Conservation (phyloP, 192 early-diverging fungal genomes). For the Lunasporangiospora selenospora region DNA sequence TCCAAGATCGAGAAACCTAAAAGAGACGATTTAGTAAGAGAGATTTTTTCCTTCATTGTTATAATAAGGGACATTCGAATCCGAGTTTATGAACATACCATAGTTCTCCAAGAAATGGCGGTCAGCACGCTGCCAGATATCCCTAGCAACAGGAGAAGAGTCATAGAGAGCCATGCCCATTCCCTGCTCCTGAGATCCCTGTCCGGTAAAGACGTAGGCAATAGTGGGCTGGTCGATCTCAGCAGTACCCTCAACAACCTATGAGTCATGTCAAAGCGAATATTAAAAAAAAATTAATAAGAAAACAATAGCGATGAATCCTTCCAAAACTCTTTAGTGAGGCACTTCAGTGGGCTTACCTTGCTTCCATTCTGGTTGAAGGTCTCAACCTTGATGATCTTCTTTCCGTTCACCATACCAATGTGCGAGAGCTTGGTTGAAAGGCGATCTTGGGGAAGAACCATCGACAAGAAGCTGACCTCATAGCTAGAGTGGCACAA, state of each 20-base stretch:
- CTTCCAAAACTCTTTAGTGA: background rate
- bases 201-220: slow-evolving; percentile 94
- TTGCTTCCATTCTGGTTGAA: slow-evolving; percentile 84
- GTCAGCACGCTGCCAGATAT: slow-evolving; percentile 94
- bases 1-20: slow-evolving; percentile 82
- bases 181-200: slow-evolving; percentile 94
- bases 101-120: slow-evolving; percentile 84
- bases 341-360: slow-evolving; percentile 5
- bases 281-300: background rate
- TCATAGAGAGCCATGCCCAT: slow-evolving; percentile 97
- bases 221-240: slow-evolving; percentile 94
- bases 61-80: too few relatives aligned
- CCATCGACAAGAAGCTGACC: slow-evolving; percentile 93
- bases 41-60: too few relatives aligned
- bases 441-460: slow-evolving; percentile 87
- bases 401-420: slow-evolving; percentile 96
- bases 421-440: slow-evolving; percentile 91
- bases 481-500: slow-evolving; percentile 65
- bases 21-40: too few relatives aligned
- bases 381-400: slow-evolving; percentile 92
- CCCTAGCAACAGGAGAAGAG: slow-evolving; percentile 80
- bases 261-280: background rate
- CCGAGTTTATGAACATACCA: too few relatives aligned
- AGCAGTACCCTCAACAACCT: slow-evolving; percentile 86
- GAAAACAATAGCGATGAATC: background rate